These are phyloP conservation scores for Fomes fomentarius DNA, from an alignment of 1,284 basidiomycete genomes.

Conservation along the genomic window DNA sequence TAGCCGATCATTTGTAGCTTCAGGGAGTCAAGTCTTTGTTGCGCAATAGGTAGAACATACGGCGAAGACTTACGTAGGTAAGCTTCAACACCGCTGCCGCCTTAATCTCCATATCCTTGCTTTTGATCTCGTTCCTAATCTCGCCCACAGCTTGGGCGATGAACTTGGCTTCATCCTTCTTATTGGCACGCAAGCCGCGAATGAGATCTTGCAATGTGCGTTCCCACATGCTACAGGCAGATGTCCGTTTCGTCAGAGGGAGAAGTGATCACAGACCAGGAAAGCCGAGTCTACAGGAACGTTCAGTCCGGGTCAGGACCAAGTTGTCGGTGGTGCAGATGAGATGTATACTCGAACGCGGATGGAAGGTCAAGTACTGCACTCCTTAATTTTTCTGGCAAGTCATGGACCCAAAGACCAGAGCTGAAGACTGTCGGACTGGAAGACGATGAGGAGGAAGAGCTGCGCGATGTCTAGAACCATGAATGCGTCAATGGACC, in stretches of 20 bases:
- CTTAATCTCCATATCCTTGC: constrained; percentile 97
- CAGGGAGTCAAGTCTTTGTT: neutral
- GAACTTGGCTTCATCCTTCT: constrained; percentile 82
- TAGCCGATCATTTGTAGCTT: constrained; percentile 94
- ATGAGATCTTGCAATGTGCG: constrained; percentile 92
- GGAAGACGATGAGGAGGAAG: neutral
- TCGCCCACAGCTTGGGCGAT: constrained; percentile 83
- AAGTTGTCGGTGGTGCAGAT: no score
- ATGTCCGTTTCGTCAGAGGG: neutral
- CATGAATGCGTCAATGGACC: neutral
- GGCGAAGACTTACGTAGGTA: constrained; percentile 78
- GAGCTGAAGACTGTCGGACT: no score
- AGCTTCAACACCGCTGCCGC: constrained; percentile 95
- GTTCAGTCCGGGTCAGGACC: neutral
- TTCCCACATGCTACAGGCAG: constrained; percentile 86
- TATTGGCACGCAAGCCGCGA: constrained; percentile 85
- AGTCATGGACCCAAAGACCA: no score
- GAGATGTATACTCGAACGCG: no score
- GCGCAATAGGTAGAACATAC: neutral
- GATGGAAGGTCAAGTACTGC: neutral
- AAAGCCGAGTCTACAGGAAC: neutral
- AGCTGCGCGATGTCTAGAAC: neutral
- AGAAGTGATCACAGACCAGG: no score
- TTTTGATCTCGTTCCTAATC: constrained; percentile 89
- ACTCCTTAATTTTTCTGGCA: no score